Conservation (phyloP, 2,329 filamentous ascomycete genomes). For the Diaporthe sp. region DNA sequence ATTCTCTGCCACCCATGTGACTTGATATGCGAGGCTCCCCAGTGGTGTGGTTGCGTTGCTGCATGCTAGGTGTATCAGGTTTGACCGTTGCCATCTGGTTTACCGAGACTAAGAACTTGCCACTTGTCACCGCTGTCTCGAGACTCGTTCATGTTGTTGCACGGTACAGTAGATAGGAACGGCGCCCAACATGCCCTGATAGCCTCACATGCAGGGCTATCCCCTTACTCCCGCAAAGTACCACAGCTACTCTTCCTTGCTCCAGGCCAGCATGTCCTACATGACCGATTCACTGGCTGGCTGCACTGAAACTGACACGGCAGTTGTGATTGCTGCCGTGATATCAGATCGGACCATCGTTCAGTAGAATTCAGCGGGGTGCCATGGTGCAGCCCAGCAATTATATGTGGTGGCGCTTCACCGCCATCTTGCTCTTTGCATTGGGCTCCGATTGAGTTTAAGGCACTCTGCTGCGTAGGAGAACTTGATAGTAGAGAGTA, state of each 20-base stretch:
- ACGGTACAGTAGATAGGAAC: neutral
- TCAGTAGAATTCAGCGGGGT: neutral
- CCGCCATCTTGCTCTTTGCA: conserved; percentile 18
- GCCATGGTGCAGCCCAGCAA: neutral
- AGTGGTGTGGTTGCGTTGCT: conserved; percentile 6
- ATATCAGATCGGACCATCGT: neutral
- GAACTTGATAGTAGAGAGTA: neutral
- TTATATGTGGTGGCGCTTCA: conserved; percentile 23
- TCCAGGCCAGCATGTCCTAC: neutral
- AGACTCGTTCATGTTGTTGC: neutral
- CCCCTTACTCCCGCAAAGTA: neutral
- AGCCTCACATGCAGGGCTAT: neutral
- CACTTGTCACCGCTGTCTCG: neutral
- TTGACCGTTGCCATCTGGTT: neutral
- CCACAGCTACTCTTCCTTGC: neutral
- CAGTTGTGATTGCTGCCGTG: neutral
- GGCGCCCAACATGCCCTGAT: neutral
- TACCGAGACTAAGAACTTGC: neutral
- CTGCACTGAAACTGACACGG: neutral
- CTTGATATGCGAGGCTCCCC: conserved; percentile 9
- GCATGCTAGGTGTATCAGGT: neutral
- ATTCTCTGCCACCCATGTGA: conserved; percentile 32
- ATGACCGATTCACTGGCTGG: neutral
- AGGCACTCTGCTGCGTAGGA: neutral
- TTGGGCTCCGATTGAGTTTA: conserved; percentile 24